Conservation (phyloP, 2,329 filamentous ascomycete species). For the Penicillium sp. region DNA sequence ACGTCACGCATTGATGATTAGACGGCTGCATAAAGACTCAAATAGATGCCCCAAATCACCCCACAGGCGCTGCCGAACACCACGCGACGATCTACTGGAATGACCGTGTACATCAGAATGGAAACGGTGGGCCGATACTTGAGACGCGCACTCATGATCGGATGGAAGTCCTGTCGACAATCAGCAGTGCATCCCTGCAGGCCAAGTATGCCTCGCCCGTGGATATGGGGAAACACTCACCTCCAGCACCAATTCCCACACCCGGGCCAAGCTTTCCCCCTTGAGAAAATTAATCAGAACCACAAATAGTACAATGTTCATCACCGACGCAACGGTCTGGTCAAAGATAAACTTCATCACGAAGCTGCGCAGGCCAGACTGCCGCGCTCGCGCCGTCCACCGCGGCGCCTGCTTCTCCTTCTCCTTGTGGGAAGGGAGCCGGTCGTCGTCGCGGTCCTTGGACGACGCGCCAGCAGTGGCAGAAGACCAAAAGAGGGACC, state of each 20-base stretch:
- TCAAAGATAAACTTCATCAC: constrained; percentile 58
- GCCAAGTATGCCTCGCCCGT: too few relatives aligned
- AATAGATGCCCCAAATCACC: constrained; percentile 70
- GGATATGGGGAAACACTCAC: constrained; percentile 34
- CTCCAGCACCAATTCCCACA: constrained; percentile 31
- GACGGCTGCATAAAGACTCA: constrained; percentile 60
- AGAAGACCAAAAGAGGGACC: constrained; percentile 9
- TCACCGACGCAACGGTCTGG: constrained; percentile 54
- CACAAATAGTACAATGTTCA: constrained; percentile 59
- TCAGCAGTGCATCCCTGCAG: too few relatives aligned
- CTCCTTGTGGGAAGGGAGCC: constrained; percentile 20
- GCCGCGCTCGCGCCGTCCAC: constrained; percentile 21
- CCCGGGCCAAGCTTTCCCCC: constrained; percentile 27
- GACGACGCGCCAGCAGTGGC: background rate
- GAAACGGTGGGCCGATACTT: constrained; percentile 71
- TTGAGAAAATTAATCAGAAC: constrained; percentile 51
- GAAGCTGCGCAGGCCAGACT: constrained; percentile 45
- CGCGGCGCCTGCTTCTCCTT: constrained; percentile 24
- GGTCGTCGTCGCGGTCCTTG: constrained; percentile 5
- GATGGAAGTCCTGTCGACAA: constrained; percentile 55
- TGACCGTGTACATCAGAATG: constrained; percentile 66
- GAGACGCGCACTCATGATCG: constrained; percentile 66
- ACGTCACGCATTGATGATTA: constrained; percentile 14
- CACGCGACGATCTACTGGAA: constrained; percentile 68
- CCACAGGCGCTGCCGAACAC: constrained; percentile 70